Evolutionary conservation across 305 asterid genomes (phyloP), one percentile per base, ranked within the genome.

Genomic region (Fraxinus angustifolia): DNA sequence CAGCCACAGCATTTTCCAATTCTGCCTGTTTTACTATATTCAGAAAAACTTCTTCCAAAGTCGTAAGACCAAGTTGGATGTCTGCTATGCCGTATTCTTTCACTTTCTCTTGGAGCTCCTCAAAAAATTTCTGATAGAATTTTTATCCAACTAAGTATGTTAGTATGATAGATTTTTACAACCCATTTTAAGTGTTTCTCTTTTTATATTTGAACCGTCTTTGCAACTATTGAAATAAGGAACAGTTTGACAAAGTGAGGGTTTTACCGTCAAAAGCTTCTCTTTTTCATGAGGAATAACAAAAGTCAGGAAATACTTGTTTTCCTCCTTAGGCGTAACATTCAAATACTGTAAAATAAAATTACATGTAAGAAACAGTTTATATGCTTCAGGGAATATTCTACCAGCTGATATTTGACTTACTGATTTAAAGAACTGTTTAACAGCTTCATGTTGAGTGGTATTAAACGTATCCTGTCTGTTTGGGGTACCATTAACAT

Each of bases 41-140:
- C 30, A 93, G 86, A 82, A 95, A 95, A 33, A 95, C 99, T 89
- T 93, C 98, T 92, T 95, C 99, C 3, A 95, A 92, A 11, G 99
- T 95, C n/a, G 98, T 90, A 50, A 95, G 94, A 40, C 98, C 97
- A 34, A 93, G 91, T 82, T 95, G 99, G 91, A 95, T 87, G 81
- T 91, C 97, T 34, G 94, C 50, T 87, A 95, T 93, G 30, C 92
- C 89, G 10, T 91, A 91, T 81, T 91, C 94, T 58, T 81, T 70
- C 60, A 84, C 92, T 85, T 90, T 90, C 67, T 85, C 88, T 84
- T 93, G 93, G 53, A 95, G 94, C 90, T 90, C 96, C 23, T 85
- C 82, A 73, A 95, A 95, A 83, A 95, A 93, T 45, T 87, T 81
- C 99, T 95, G 91, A 26, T 12, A 28, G 21, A 68, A 68, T 68